Evolutionary conservation across 2,329 filamentous ascomycete genomes (phyloP), one percentile per base, ranked within the genome.

Genomic region (Trichoderma citrinoviride): DNA sequence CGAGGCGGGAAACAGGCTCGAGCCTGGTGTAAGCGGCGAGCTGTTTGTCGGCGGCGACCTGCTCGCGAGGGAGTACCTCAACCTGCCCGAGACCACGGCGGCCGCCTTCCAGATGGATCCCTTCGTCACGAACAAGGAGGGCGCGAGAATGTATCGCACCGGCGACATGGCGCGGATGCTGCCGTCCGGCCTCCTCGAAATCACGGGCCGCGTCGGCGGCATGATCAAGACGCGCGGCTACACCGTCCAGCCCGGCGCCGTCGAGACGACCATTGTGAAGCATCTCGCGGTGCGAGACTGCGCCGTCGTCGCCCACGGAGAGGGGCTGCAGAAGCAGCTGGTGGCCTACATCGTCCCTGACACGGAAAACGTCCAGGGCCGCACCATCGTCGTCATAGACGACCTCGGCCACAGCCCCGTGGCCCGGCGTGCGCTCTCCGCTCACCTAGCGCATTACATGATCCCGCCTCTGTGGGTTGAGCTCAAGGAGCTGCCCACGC

Each of bases 191-290:
- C 78, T 88, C 6, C 80, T 93, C 7, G 90, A 92, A 73, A 92
- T 93, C 66, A 92, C 88, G 7, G 90, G 90, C 40, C 86, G 90
- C 58, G 88, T 91, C 1, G 90, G 90, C 15, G 85, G 87, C 14
- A 92, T 93, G 90, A 92, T 93, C 78, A 93, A 93, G 77, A 84
- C 92, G 12, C 86, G 90, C 65, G 90, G 90, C 1, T 93, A 92
- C 72, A 92, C 89, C 1, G 88, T 93, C 3, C 90, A 92, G 25
- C 90, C 90, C 6, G 87, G 87, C 7, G 91, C 91, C 65, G 90
- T 93, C 1, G 89, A 93, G 73, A 89, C 87, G 69, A 86, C 87
- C 6, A 90, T 93, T 65, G 81, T 87, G 63, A 85, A 86, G 69
- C 82, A 90, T 68, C 77, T 93, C 37, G 89, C 89, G 14, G 89